Evolutionary conservation across 164 flowering plant genomes (phyloP), one percentile per base, ranked within the genome.

Genomic region (Piper longum): DNA sequence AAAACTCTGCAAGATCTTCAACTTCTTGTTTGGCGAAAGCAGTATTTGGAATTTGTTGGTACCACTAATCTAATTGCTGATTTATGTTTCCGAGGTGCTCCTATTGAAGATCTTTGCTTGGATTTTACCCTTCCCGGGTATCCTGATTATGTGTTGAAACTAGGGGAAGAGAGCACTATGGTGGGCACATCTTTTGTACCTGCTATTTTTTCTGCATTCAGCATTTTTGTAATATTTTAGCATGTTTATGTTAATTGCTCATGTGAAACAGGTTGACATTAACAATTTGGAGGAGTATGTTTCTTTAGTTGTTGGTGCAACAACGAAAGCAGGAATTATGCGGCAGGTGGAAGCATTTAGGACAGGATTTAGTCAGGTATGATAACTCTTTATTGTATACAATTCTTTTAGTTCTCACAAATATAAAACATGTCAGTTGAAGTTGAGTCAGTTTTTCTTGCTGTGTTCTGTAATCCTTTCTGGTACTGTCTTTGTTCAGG

Each of bases 61-160:
- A 69, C 77, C 67, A 73, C 68, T 60, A 64, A 75, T 70, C 36
- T 36, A 43, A 63, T 75, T 60, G 70, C 75, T 41, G 82, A 83
- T 58, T 72, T 91, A 57, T 54, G 73, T 62, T 91, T 88, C 66
- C 92, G 89, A 42, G 95, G 91, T 57, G 70, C 88, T 57, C 71
- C 76, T 19, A 67, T 95, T 67, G 96, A 89, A 75, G 98, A 91
- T 70, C 83, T 95, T 57, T 85, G 81, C 73, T 76, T 95, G 66
- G 96, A 95, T 75, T 95, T 95, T 77, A 83, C 96, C 3, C 87
- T 95, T 71, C 99, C 99, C 69, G 99, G 99, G 56, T 89, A 89
- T 70, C 96, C 98, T 6, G 95, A 87, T 61, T 95, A 87, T 63
- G 44, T 85, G 60, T 66, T 95, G 73, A 91, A 82, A 71, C 79